phyloP scores from a whole-genome alignment of 805 yeast species.

The Dipodascus albidus region DNA sequence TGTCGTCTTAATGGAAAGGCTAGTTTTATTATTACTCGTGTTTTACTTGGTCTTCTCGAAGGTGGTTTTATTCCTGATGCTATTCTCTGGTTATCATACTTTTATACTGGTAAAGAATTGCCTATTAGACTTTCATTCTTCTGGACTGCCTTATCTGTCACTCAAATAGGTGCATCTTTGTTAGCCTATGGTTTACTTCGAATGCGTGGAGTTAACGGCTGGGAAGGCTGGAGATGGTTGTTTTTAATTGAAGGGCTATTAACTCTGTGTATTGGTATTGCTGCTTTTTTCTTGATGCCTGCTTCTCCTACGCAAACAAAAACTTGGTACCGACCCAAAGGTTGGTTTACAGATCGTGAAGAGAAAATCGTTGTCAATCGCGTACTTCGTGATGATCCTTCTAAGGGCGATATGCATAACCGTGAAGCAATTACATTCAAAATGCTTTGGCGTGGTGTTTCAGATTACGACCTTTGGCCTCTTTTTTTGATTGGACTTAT shows the following conservation, averaged over 20 bases:
- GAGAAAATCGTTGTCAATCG: conserved; percentile 49
- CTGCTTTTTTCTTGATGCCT: conserved; percentile 40
- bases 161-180: conserved; percentile 36
- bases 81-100: conserved; percentile 53
- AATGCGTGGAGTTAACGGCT: conserved; percentile 34
- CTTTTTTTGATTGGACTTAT: conserved; percentile 37
- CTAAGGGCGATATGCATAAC: conserved; percentile 54
- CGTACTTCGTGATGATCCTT: conserved; percentile 51
- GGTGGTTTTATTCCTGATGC: conserved; percentile 64
- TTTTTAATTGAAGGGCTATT: conserved; percentile 53
- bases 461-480: conserved; percentile 49
- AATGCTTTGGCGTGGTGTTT: conserved; percentile 31
- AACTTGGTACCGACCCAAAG: conserved; percentile 37
- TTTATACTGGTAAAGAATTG: conserved; percentile 48
- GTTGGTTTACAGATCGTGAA: conserved; percentile 44
- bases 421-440: conserved; percentile 37
- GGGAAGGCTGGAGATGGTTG: conserved; percentile 54
- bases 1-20: conserved; percentile 31
- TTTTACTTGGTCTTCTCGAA: conserved; percentile 44
- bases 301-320: conserved; percentile 44
- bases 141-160: conserved; percentile 43
- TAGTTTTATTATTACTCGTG: conserved; percentile 38
- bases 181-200: conserved; percentile 44
- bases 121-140: conserved; percentile 48
- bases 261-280: conserved; percentile 42